Base-by-base conservation (phyloP, 2,329 filamentous ascomycete genomes). In the Bipolaris gigantea region DNA sequence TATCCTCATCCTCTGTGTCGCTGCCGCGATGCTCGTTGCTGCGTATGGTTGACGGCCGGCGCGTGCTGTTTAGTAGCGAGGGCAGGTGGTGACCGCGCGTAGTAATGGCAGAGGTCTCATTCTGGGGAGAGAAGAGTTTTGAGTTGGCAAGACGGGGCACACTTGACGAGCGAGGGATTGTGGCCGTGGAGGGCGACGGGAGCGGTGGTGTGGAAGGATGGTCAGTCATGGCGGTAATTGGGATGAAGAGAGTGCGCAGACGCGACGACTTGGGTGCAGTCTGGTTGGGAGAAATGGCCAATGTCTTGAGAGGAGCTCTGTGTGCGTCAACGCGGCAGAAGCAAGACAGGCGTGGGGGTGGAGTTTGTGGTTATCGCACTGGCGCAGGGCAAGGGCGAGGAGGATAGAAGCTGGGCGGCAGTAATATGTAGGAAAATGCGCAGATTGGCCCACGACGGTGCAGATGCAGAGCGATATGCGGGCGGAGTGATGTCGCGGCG, bases 51-150 rank as follows among this genome's bases (percentile, higher is more conserved):
- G 67, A 71, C 1, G 69, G 67, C 5, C 70, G 67, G 23, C 70
- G 67, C 36, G 64, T 55, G 33, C 23, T 50, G 27, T 43, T 44
- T 27, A 72, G 59, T 2, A 75, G 55, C n/a, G 60, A 62, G 4
- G 77, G 76, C 7, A 80, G 66, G 42, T 75, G 69, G 45, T 78
- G 76, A 2, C 77, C 77, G n/a, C 77, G 75, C 25, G 76, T 76
- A 1, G 77, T 76, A 5, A 80, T 63, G 2, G 72, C 60, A 35
- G 50, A 62, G 3, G 67, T 51, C 8, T 78, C 77, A 27, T 72
- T 69, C 21, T 70, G 69, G 5, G 76, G 76, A 7, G 79, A 71
- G 56, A 78, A 80, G 54, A 71, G 69, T 49, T 73, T 76, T 34
- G 72, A 61, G 51, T 62, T 70, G 7, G 68, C 57, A 21, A 75